Evolutionary conservation across 169 alveolate species (phyloP).

Genomic region (Eimeria praecox): DNA sequence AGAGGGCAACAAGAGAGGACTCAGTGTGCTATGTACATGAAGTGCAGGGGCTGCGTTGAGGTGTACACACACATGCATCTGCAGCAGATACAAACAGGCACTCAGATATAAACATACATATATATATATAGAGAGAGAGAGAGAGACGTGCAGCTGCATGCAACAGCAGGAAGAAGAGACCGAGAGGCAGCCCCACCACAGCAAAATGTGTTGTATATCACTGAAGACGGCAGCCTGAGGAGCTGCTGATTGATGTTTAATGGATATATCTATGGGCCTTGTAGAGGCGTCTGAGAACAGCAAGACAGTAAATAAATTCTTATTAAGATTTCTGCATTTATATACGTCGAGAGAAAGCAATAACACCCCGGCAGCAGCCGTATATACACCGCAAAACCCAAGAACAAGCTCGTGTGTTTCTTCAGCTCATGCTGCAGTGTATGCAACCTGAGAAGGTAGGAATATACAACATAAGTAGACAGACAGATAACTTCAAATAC

Average conservation of each 20-base stretch:
- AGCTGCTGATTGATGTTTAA: background rate
- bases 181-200: background rate
- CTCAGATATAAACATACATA: background rate
- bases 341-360: background rate
- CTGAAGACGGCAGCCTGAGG: background rate
- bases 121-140: background rate
- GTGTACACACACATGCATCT: background rate
- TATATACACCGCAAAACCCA: background rate
- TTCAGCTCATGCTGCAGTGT: too few relatives aligned
- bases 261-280: background rate
- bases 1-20: background rate
- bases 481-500: too few relatives aligned
- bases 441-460: too few relatives aligned
- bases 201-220: conserved; percentile 13
- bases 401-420: too few relatives aligned
- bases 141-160: background rate
- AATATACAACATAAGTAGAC: too few relatives aligned
- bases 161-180: background rate
- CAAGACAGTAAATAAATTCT: background rate
- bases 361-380: background rate
- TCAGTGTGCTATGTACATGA: background rate
- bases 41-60: background rate
- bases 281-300: background rate
- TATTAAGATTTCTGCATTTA: background rate
- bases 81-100: too few relatives aligned